A percentile compares a stretch with the other conserved stretches of the same genome.
These are phyloP conservation scores for Lasiodiplodia sp. DNA, from an alignment of 2,329 filamentous ascomycete genomes.

Conservation along the genomic window DNA sequence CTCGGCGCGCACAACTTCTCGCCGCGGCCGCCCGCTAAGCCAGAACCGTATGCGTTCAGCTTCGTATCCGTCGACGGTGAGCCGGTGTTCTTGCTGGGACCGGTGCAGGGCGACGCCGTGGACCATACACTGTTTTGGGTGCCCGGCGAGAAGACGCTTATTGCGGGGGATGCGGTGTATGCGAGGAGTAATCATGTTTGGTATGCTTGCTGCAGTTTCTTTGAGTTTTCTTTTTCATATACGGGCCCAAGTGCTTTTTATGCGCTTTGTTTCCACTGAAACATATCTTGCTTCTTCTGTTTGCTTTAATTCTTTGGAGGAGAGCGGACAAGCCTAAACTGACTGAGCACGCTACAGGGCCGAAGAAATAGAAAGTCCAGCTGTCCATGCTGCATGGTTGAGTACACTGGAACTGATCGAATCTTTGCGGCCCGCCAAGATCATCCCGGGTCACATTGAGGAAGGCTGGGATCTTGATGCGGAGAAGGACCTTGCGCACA, in stretches of 20 bases:
- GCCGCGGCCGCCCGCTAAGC: slow-evolving; percentile 34
- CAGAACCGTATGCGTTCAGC: slow-evolving; percentile 37
- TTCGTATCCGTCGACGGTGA: slow-evolving; percentile 42
- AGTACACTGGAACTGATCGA: slow-evolving; percentile 37
- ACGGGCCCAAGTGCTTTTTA: too few relatives aligned
- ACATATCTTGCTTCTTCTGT: background rate
- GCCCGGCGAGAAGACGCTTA: slow-evolving; percentile 37
- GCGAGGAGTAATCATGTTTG: slow-evolving; percentile 44
- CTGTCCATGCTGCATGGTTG: slow-evolving; percentile 39
- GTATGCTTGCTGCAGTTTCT: slow-evolving; percentile 11
- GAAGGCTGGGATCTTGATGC: slow-evolving; percentile 40
- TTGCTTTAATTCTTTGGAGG: too few relatives aligned
- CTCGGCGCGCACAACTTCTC: slow-evolving; percentile 42
- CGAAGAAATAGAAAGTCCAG: slow-evolving; percentile 42
- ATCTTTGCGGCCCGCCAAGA: slow-evolving; percentile 38
- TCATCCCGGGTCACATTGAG: slow-evolving; percentile 42
- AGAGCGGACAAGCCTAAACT: background rate
- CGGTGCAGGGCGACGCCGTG: slow-evolving; percentile 43
- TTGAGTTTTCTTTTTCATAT: background rate
- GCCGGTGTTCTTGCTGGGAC: slow-evolving; percentile 39
- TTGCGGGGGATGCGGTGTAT: slow-evolving; percentile 42
- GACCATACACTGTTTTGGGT: slow-evolving; percentile 41
- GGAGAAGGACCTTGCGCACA: slow-evolving; percentile 40
- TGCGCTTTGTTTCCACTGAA: too few relatives aligned
- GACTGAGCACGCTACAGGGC: slow-evolving; percentile 29